Conservation (phyloP, 2,329 filamentous ascomycete genomes). For the Paecilomyces formosus region DNA sequence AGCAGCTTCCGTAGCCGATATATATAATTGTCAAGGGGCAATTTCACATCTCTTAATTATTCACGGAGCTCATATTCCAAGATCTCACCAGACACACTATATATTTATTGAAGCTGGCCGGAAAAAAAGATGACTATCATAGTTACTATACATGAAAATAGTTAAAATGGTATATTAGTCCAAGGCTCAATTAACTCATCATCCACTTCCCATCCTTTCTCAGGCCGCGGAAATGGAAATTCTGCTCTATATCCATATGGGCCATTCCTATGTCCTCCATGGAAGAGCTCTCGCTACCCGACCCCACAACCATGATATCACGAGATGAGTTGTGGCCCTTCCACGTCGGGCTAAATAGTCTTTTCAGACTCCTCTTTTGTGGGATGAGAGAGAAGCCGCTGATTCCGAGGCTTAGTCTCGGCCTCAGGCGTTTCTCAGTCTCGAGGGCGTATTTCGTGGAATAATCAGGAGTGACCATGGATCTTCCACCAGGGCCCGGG, state of each 20-base stretch:
- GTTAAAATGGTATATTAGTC: neutral
- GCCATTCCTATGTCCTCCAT: neutral
- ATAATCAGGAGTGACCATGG: slow-evolving; percentile 15
- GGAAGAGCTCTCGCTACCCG: neutral
- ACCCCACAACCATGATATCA: neutral
- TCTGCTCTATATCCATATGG: neutral
- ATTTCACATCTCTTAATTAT: too few species aligned
- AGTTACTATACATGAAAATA: neutral
- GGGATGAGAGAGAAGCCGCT: neutral
- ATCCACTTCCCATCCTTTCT: slow-evolving; percentile 14
- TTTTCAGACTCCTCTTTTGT: neutral
- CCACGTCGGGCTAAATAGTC: neutral
- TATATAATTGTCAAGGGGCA: too few species aligned
- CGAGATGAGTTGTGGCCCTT: neutral
- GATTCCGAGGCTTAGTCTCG: neutral
- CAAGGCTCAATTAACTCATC: slow-evolving; percentile 7
- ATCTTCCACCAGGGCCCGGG: slow-evolving; percentile 11
- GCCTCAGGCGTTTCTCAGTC: slow-evolving; percentile 7
- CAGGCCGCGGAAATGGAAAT: slow-evolving; percentile 9
- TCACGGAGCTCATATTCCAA: too few species aligned
- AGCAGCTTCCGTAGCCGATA: too few species aligned
- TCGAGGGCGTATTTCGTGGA: slow-evolving; percentile 12
- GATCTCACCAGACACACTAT: neutral
- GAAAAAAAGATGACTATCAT: neutral
- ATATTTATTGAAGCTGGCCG: neutral